These are phyloP conservation scores for Candida ficus DNA, from an alignment of 805 yeast species.

Conservation along the genomic window DNA sequence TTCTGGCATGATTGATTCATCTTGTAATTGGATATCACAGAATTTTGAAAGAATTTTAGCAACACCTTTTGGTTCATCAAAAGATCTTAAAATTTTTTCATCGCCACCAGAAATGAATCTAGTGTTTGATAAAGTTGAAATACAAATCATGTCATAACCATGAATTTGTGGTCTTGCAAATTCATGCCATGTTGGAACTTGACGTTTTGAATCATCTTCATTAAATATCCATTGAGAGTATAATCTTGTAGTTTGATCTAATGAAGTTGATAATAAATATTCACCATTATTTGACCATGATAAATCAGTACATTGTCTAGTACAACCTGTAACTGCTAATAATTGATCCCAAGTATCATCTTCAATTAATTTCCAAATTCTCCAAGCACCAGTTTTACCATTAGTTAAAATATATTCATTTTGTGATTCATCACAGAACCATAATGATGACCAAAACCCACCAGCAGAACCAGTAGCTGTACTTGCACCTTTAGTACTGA, in stretches of 20 bases:
- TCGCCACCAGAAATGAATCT: slow-evolving; percentile 92
- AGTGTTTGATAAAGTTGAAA: slow-evolving; percentile 53
- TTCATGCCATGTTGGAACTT: slow-evolving; percentile 66
- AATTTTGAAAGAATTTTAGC: slow-evolving; percentile 53
- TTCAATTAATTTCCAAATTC: slow-evolving; percentile 53
- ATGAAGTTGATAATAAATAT: slow-evolving; percentile 69
- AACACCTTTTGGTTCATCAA: slow-evolving; percentile 81
- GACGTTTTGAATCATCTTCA: slow-evolving; percentile 27
- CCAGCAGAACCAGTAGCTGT: slow-evolving; percentile 96
- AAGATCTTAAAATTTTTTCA: slow-evolving; percentile 85
- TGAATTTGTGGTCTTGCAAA: slow-evolving; percentile 97
- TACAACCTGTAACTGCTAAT: slow-evolving; percentile 72
- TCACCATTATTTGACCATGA: slow-evolving; percentile 68
- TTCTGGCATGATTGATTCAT: slow-evolving; percentile 50
- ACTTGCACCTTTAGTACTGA: slow-evolving; percentile 93
- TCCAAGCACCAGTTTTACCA: slow-evolving; percentile 91
- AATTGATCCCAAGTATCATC: slow-evolving; percentile 37
- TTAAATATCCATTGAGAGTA: slow-evolving; percentile 55
- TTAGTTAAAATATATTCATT: slow-evolving; percentile 63
- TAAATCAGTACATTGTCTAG: slow-evolving; percentile 68
- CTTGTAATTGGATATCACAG: slow-evolving; percentile 37
- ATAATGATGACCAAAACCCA: slow-evolving; percentile 63
- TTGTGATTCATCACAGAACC: slow-evolving; percentile 47
- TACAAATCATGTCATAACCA: slow-evolving; percentile 92
- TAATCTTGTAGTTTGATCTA: slow-evolving; percentile 91